A percentile compares a stretch with the other conserved stretches of the same genome.
Evolutionary conservation across 106 monocot genomes (phyloP).

Genomic region (Iris macrosiphon): DNA sequence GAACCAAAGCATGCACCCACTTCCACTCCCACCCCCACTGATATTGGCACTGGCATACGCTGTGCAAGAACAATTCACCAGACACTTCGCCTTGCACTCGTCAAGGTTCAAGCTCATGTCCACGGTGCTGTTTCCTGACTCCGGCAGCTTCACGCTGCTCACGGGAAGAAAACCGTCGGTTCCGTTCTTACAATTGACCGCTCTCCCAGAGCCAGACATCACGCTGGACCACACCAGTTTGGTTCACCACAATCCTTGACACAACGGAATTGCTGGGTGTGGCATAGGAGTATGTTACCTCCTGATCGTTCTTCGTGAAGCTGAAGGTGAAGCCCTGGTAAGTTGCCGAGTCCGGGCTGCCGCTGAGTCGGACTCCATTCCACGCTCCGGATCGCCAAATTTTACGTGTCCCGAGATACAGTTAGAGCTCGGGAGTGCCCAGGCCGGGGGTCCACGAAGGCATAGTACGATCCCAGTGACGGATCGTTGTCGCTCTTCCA

Average conservation of each 20-base stretch:
- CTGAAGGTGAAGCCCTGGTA: background rate
- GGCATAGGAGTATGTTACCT: background rate
- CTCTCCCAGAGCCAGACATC: constrained; percentile 11
- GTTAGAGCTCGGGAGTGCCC: background rate
- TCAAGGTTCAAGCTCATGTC: no score
- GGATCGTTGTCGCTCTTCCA: constrained; percentile 7
- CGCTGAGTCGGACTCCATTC: constrained; percentile 1
- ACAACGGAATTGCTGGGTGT: background rate
- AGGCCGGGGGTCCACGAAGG: background rate
- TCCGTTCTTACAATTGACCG: no score
- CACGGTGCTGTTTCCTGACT: no score
- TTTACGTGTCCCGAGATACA: background rate
- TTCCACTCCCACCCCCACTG: no score
- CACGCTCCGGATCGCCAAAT: constrained; percentile 6
- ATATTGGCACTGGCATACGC: no score
- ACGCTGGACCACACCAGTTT: constrained; percentile 8
- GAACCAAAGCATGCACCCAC: no score
- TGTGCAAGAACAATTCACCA: no score
- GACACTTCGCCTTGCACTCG: no score
- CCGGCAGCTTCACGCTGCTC: no score
- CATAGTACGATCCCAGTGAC: background rate
- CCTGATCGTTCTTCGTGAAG: background rate
- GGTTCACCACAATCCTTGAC: constrained; percentile 7
- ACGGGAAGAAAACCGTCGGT: no score
- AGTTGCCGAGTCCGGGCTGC: background rate